Evolutionary conservation across 257 asterid species (phyloP).

Genomic region (Scutellaria galericulata): DNA sequence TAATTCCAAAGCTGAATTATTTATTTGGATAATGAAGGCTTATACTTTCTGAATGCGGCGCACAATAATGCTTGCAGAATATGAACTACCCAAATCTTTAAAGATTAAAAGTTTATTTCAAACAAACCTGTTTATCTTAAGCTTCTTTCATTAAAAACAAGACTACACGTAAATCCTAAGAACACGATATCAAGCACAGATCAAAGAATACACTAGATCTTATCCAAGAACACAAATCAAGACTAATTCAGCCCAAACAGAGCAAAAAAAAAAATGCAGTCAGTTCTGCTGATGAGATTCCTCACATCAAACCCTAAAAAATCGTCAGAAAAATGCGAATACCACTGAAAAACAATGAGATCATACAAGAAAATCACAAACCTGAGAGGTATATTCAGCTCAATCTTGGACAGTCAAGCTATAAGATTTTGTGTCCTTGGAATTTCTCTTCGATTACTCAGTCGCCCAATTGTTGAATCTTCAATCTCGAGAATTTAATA

Average conservation of each 20-base stretch:
- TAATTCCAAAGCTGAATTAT: not conserved
- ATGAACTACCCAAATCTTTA: not conserved
- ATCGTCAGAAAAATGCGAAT: not conserved
- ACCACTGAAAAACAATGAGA: not conserved
- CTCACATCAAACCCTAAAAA: not conserved
- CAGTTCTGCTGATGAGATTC: not conserved
- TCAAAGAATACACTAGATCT: not conserved
- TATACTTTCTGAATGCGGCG: not conserved
- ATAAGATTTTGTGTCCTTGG: not conserved
- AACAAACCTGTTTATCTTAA: not conserved
- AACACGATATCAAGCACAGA: conserved; percentile 7
- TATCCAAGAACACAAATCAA: not conserved
- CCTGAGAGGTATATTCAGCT: conserved; percentile 8
- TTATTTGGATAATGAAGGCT: not conserved
- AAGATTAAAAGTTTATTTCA: not conserved
- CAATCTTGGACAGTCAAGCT: not conserved
- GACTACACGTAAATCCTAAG: not conserved
- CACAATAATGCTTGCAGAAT: not conserved
- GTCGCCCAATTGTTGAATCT: not conserved
- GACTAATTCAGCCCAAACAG: not conserved
- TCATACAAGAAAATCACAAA: not conserved
- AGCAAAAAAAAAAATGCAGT: not conserved
- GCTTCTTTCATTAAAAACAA: not conserved
- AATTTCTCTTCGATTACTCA: not conserved
- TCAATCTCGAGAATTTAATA: not conserved